These are phyloP conservation scores for Anthostomella pinea DNA, from an alignment of 2,329 filamentous ascomycete species.

Conservation along the genomic window DNA sequence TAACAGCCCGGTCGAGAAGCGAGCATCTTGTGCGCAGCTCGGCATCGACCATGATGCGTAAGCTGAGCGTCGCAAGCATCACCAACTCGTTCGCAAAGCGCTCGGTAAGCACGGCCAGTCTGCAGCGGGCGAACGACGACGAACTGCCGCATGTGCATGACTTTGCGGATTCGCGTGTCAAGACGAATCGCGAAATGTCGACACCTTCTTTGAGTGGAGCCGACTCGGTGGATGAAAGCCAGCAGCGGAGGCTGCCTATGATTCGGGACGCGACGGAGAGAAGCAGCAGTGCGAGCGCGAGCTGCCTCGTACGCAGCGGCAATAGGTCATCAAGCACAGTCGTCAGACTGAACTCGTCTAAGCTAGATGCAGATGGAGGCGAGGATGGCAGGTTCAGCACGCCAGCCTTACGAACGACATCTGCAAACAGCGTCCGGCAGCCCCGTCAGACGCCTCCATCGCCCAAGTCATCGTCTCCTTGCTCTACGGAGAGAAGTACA, in stretches of 20 bases:
- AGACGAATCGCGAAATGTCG: conserved; percentile 20
- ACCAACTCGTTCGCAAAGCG: conserved; percentile 72
- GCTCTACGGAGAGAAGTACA: conserved; percentile 28
- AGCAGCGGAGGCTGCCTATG: conserved; percentile 26
- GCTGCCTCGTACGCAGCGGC: conserved; percentile 9
- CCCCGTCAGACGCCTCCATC: conserved; percentile 19
- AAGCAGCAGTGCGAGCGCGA: conserved; percentile 19
- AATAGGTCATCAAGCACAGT: conserved; percentile 20
- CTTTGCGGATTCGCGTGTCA: conserved; percentile 22
- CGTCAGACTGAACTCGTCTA: conserved; percentile 22
- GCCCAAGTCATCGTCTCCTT: conserved; percentile 20
- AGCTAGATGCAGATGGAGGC: conserved; percentile 21
- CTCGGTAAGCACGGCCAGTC: conserved; percentile 54
- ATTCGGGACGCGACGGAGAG: conserved; percentile 31
- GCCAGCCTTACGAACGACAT: conserved; percentile 19
- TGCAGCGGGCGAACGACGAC: conserved; percentile 32
- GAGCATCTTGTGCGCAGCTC: conserved; percentile 73
- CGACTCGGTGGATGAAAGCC: conserved; percentile 16
- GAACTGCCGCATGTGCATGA: conserved; percentile 20
- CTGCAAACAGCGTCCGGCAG: conserved; percentile 17
- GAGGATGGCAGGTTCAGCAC: conserved; percentile 14
- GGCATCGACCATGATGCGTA: conserved; percentile 84
- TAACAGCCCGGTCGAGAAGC: conserved; percentile 62
- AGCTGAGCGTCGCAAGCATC: conserved; percentile 79
- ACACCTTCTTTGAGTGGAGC: conserved; percentile 8